Percentiles rank a stretch among this genome's conserved stretches.
These are phyloP conservation scores for Phytophthora tentaculata DNA, from an alignment of 352 stramenopile species.

Conservation along the genomic window DNA sequence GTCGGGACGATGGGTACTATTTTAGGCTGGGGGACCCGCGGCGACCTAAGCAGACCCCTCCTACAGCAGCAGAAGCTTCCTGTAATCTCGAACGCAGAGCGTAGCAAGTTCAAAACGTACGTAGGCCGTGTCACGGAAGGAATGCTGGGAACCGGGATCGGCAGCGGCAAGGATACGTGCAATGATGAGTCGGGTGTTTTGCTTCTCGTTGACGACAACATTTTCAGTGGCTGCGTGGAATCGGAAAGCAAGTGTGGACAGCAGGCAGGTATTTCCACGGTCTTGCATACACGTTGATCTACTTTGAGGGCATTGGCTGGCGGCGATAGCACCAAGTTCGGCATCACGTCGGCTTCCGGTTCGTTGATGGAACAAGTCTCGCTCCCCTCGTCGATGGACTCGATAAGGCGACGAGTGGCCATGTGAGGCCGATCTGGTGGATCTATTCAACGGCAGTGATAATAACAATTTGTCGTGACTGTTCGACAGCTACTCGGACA, in stretches of 20 bases:
- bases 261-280: slow-evolving; percentile 60
- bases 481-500: slow-evolving; percentile 4
- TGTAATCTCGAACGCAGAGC: slow-evolving; percentile 63
- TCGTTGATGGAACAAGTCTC: slow-evolving; percentile 3
- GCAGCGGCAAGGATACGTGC: slow-evolving; percentile 58
- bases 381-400: not conserved
- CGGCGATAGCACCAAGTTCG: slow-evolving; percentile 32
- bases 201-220: slow-evolving; percentile 48
- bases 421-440: not conserved
- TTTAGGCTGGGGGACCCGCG: slow-evolving; percentile 62
- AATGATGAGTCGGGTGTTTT: slow-evolving; percentile 71
- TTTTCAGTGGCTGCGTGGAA: slow-evolving; percentile 64
- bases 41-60: slow-evolving; percentile 20
- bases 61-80: slow-evolving; percentile 56
- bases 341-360: slow-evolving; percentile 11
- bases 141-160: slow-evolving; percentile 65
- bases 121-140: slow-evolving; percentile 54
- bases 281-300: slow-evolving; percentile 59
- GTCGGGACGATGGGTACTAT: slow-evolving; percentile 56
- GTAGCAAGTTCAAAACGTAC: slow-evolving; percentile 52
- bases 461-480: slow-evolving; percentile 7
- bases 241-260: slow-evolving; percentile 66
- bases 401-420: no score
- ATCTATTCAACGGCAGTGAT: not conserved
- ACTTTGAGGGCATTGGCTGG: slow-evolving; percentile 61